These are phyloP conservation scores for Nissolia schottii DNA, from an alignment of 306 rosid species.

Conservation along the genomic window DNA sequence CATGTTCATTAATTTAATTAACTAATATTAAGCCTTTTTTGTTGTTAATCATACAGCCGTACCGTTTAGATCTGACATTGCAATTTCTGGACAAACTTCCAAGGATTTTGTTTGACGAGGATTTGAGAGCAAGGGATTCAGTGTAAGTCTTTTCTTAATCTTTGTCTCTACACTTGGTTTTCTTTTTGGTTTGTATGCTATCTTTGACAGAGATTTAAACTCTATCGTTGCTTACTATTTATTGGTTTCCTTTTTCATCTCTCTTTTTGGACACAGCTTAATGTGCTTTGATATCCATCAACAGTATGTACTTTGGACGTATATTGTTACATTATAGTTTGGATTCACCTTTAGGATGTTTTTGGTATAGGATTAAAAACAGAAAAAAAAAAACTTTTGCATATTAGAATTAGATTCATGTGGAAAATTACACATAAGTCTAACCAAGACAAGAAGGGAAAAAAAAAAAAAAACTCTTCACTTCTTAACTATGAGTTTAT, in stretches of 20 bases:
- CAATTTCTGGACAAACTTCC: conserved; percentile 66
- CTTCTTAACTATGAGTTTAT: no score
- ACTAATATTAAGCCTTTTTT: neutral
- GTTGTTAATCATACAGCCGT: conserved; percentile 32
- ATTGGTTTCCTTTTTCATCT: neutral
- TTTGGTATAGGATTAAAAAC: no score
- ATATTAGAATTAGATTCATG: no score
- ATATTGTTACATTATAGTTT: neutral
- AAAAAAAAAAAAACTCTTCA: no score
- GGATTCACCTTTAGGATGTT: neutral
- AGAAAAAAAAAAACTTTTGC: no score
- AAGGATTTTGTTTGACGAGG: conserved; percentile 62
- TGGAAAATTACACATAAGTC: no score
- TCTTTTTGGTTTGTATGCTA: conserved; percentile 3
- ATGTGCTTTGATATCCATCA: neutral
- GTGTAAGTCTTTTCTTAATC: conserved; percentile 38
- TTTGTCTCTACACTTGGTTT: neutral
- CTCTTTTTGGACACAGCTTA: neutral
- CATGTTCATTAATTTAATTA: neutral
- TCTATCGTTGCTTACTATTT: neutral
- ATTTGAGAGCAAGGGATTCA: conserved; percentile 53
- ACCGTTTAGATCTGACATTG: conserved; percentile 50
- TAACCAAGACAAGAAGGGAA: no score
- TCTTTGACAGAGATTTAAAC: neutral
- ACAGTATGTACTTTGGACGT: neutral